Percentiles rank a stretch among this genome's conserved stretches.
These are phyloP conservation scores for Penicillium nucicola DNA, from an alignment of 495 filamentous ascomycete species.

Conservation along the genomic window DNA sequence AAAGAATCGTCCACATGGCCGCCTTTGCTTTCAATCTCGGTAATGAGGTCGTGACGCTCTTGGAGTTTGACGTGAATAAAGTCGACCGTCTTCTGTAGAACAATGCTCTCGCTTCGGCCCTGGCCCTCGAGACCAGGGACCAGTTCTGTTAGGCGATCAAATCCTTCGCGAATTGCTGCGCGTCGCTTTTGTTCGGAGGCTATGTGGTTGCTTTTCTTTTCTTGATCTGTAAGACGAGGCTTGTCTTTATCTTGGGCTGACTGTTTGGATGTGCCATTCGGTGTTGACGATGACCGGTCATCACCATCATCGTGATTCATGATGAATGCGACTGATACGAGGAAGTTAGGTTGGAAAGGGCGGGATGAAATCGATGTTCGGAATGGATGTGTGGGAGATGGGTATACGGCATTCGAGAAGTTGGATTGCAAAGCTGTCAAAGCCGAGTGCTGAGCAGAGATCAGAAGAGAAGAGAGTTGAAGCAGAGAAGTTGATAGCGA, in stretches of 20 bases:
- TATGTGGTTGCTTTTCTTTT: constrained; percentile 92
- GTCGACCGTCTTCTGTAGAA: constrained; percentile 72
- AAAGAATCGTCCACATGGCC: constrained; percentile 51
- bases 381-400: constrained; percentile 17
- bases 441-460: not conserved
- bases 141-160: constrained; percentile 76
- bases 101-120: constrained; percentile 79
- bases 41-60: constrained; percentile 59
- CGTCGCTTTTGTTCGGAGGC: constrained; percentile 87
- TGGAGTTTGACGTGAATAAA: constrained; percentile 65
- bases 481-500: constrained; percentile 6
- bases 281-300: constrained; percentile 46
- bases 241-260: constrained; percentile 56
- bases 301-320: constrained; percentile 33
- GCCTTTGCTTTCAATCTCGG: constrained; percentile 58
- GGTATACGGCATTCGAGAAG: not conserved
- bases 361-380: not conserved
- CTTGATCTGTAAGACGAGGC: constrained; percentile 76
- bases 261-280: constrained; percentile 56
- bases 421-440: not conserved
- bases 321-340: constrained; percentile 5
- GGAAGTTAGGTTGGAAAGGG: not conserved
- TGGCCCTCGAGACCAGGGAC: constrained; percentile 83
- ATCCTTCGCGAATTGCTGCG: constrained; percentile 80
- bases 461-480: not conserved